Evolutionary conservation across 768 basidiomycete species (phyloP).

Genomic region (Leccinum arenicola): DNA sequence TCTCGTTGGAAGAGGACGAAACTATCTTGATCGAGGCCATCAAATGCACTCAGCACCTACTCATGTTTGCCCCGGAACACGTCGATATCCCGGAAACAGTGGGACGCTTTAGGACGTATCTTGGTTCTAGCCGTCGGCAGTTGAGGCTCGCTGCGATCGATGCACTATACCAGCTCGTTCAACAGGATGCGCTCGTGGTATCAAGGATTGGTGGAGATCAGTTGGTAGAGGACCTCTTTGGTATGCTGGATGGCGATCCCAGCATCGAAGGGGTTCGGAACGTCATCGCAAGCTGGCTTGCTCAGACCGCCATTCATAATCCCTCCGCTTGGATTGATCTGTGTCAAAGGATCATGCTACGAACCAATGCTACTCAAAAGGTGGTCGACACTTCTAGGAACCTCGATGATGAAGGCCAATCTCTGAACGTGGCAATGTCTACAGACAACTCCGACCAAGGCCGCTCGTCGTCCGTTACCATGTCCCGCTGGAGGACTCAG

Average conservation of each 20-base stretch:
- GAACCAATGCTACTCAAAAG: slow-evolving; percentile 83
- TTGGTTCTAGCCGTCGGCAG: slow-evolving; percentile 77
- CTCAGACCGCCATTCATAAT: slow-evolving; percentile 89
- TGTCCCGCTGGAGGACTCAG: slow-evolving; percentile 94
- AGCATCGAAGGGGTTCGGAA: slow-evolving; percentile 91
- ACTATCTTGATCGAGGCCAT: slow-evolving; percentile 90
- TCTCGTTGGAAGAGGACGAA: slow-evolving; percentile 83
- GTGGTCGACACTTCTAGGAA: slow-evolving; percentile 59
- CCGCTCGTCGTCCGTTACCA: slow-evolving; percentile 41
- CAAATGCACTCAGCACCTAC: slow-evolving; percentile 92
- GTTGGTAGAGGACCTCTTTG: slow-evolving; percentile 92
- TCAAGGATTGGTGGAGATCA: slow-evolving; percentile 92
- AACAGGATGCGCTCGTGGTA: slow-evolving; percentile 88
- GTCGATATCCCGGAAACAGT: slow-evolving; percentile 82
- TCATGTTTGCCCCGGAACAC: slow-evolving; percentile 91
- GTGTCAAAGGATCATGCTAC: slow-evolving; percentile 95
- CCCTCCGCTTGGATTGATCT: slow-evolving; percentile 98
- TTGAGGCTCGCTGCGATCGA: slow-evolving; percentile 94
- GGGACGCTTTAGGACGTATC: slow-evolving; percentile 69
- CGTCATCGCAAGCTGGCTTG: slow-evolving; percentile 91
- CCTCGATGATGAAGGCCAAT: slow-evolving; percentile 91
- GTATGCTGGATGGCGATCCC: slow-evolving; percentile 92
- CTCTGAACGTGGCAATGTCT: slow-evolving; percentile 63
- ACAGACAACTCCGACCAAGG: slow-evolving; percentile 28
- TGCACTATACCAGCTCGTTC: slow-evolving; percentile 94